Evolutionary conservation across 2,329 filamentous ascomycete species (phyloP), one percentile per base, ranked within the genome.

Genomic region (Thermothelomyces thermophilus): DNA sequence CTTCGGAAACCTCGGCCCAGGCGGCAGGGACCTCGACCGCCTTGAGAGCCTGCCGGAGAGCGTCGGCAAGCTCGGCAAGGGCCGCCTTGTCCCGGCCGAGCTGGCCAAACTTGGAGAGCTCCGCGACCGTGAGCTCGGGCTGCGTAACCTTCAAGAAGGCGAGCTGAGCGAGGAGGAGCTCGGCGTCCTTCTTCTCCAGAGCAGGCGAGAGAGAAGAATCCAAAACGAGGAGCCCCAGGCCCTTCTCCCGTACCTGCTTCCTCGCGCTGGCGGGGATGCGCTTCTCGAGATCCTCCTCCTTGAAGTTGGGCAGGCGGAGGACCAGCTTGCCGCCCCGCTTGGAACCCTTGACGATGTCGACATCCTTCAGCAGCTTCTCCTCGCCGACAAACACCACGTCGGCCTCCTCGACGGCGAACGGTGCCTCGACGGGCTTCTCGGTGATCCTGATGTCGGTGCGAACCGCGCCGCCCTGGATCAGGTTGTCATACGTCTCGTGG

Each of bases 251-350:
- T 44, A 96, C 70, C 13, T 77, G 74, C 68, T 86, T 88, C 63
- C 86, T 83, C 56, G 93, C 79, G 41, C 73, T 66, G 33, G 76
- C 74, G 2, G 88, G 80, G 5, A 98, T 73, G 60, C 87, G 84
- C 78, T 94, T 95, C 73, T 97, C 91, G 6, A 90, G 67, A 31
- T 96, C 90, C 39, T 94, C 91, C 45, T 89, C 81, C 71, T 95
- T 95, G 66, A 88, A 81, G 58, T 82, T 84, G 24, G 87, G 77
- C 20, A 93, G 76, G 62, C 83, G 87, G 36, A 96, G 63, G 48
- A 96, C 77, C 39, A 96, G 68, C 56, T 82, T 84, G 48, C 86
- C 86, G 46, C 81, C 80, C 35, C 77, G 62, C 69, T 86, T 88
- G 55, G 91, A 72, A 44, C 78, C 83, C 56, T 82, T 77, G 31